Evolutionary conservation across 208 protist genomes (phyloP).

Genomic region (Leishmania martiniquensis): DNA sequence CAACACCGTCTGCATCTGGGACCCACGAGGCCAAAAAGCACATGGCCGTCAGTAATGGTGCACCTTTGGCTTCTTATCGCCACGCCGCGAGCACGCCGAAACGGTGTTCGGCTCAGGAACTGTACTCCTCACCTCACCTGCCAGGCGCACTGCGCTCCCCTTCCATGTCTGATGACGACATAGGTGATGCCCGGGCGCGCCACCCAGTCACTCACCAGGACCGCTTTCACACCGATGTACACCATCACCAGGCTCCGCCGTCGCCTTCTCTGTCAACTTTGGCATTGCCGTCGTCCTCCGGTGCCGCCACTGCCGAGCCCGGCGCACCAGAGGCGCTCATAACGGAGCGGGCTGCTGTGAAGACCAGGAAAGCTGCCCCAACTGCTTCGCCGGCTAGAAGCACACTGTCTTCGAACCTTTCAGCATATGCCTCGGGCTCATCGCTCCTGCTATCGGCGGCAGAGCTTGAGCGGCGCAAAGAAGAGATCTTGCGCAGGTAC

Average conservation of each 20-base stretch:
- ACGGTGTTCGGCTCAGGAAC: background rate
- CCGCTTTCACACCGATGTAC: background rate
- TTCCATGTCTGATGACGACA: slow-evolving; percentile 3
- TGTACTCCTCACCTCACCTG: slow-evolving; percentile 7
- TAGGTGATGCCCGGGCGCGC: background rate
- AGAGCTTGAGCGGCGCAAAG: slow-evolving; percentile 91
- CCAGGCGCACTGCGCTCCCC: slow-evolving; percentile 16
- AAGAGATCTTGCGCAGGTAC: slow-evolving; percentile 92
- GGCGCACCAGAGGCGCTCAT: background rate
- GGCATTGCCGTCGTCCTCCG: background rate
- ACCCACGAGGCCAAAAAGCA: background rate
- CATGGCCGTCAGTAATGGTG: background rate
- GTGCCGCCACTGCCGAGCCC: background rate
- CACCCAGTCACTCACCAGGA: background rate
- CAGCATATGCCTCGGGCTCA: background rate
- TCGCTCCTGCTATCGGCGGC: slow-evolving; percentile 50
- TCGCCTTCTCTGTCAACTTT: background rate
- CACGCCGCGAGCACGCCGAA: background rate
- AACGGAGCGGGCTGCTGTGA: no score
- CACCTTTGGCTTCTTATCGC: background rate
- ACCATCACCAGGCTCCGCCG: background rate
- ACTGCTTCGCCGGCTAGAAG: background rate
- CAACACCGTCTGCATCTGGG: background rate
- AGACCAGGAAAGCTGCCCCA: background rate
- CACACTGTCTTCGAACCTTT: background rate